phyloP scores from a whole-genome alignment of 345 rosid species.

The Moricandia arvensis region DNA sequence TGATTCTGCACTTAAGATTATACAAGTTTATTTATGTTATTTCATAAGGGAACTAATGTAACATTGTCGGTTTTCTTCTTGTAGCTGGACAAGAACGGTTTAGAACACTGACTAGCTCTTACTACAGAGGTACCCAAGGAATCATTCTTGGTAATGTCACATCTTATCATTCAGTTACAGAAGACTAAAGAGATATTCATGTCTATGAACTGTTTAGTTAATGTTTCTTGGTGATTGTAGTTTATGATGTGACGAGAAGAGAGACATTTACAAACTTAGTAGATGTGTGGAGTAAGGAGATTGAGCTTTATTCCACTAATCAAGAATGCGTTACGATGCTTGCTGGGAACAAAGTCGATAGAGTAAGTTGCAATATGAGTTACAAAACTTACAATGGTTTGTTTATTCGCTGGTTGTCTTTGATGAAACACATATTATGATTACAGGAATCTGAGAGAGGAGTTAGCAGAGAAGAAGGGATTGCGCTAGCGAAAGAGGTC shows the following conservation, averaged over 20 bases:
- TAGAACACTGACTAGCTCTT: slow-evolving; percentile 88
- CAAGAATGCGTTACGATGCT: slow-evolving; percentile 86
- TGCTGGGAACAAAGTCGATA: slow-evolving; percentile 93
- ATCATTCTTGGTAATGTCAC: slow-evolving; percentile 80
- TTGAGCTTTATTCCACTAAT: slow-evolving; percentile 76
- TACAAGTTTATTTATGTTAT: not conserved
- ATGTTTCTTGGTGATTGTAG: slow-evolving; percentile 35
- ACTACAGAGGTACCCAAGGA: slow-evolving; percentile 93
- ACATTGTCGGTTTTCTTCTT: not conserved
- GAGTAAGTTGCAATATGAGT: slow-evolving; percentile 44
- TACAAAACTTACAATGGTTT: not conserved
- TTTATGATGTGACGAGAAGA: slow-evolving; percentile 88
- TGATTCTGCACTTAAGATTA: too few species aligned
- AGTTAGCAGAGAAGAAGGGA: slow-evolving; percentile 86
- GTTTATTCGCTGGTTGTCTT: not conserved
- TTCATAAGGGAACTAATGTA: not conserved
- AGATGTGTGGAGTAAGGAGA: slow-evolving; percentile 93
- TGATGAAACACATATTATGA: slow-evolving; percentile 17
- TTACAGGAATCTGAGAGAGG: slow-evolving; percentile 84
- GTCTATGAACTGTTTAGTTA: not conserved
- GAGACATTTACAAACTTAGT: slow-evolving; percentile 83
- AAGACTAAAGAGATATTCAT: too few species aligned
- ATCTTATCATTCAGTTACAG: too few species aligned
- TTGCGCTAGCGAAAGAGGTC: slow-evolving; percentile 66
- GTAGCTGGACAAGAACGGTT: slow-evolving; percentile 99